Evolutionary conservation across 495 filamentous ascomycete species (phyloP).

Genomic region (Trichoderma parareesei): DNA sequence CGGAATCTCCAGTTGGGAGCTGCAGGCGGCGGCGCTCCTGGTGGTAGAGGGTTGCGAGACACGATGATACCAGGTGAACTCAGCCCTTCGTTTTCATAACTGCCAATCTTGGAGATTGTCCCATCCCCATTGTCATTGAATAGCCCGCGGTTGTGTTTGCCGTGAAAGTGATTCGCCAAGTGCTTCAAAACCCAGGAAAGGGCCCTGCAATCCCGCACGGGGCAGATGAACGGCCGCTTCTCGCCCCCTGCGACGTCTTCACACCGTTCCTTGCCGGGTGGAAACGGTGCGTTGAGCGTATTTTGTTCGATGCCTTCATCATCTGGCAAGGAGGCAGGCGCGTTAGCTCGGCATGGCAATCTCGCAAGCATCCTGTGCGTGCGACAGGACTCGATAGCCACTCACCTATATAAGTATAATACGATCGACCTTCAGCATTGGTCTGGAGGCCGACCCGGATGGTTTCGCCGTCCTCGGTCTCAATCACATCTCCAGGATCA

Average conservation of each 20-base stretch:
- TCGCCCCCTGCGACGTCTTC: not conserved
- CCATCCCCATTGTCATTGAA: conserved; percentile 33
- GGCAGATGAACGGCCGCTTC: conserved; percentile 1
- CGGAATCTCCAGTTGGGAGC: not conserved
- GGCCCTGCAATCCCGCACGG: conserved; percentile 4
- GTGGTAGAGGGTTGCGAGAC: conserved; percentile 11
- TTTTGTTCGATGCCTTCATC: not conserved
- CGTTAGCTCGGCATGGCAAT: not conserved
- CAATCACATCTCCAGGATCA: not conserved
- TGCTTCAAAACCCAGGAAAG: not conserved
- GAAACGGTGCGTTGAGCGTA: not conserved
- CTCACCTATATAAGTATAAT: not conserved
- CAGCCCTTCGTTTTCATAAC: conserved; percentile 5
- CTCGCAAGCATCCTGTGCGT: not conserved
- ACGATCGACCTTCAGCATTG: not conserved
- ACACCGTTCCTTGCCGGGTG: not conserved
- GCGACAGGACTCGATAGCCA: not conserved
- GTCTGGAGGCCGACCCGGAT: not conserved
- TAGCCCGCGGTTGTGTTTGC: conserved; percentile 17
- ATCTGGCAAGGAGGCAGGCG: not conserved
- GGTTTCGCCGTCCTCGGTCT: not conserved
- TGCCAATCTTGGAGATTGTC: conserved; percentile 21
- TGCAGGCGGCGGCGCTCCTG: conserved; percentile 9
- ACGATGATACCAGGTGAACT: conserved; percentile 13
- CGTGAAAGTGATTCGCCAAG: not conserved